phyloP scores from a whole-genome alignment of 2,329 filamentous ascomycete species.

The Coniochaeta pulveracea region DNA sequence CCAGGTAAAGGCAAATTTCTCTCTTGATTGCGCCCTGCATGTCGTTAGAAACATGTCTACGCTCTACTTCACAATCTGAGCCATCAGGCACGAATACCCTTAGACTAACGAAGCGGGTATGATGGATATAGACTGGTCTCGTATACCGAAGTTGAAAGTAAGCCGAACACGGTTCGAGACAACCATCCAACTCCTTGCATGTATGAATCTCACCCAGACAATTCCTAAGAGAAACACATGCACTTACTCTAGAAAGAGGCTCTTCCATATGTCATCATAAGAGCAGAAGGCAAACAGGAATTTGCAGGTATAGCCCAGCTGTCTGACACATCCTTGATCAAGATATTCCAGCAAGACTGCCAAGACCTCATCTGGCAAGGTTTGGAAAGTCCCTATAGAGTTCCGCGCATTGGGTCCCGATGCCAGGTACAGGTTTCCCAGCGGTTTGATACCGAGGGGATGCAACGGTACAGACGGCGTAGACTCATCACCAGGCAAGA shows the following conservation, averaged over 20 bases:
- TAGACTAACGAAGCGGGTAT: too few species aligned
- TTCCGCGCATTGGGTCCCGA: constrained; percentile 54
- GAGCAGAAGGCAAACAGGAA: constrained; percentile 78
- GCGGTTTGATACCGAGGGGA: constrained; percentile 74
- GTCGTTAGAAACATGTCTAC: constrained; percentile 9
- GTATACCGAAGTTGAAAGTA: too few species aligned
- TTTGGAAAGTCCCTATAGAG: constrained; percentile 52
- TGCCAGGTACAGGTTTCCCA: constrained; percentile 70
- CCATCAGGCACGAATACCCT: too few species aligned
- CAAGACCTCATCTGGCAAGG: constrained; percentile 72
- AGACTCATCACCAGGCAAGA: constrained; percentile 13
- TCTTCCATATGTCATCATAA: constrained; percentile 82
- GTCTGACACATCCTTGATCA: constrained; percentile 48
- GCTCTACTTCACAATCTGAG: too few species aligned
- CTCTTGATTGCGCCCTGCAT: constrained; percentile 18
- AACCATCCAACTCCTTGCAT: too few species aligned
- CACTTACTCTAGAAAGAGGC: constrained; percentile 76
- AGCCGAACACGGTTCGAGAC: too few species aligned
- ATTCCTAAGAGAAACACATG: too few species aligned
- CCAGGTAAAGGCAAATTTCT: constrained; percentile 48
- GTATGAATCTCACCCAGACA: not conserved
- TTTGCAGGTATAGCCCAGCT: constrained; percentile 67
- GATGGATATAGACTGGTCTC: too few species aligned
- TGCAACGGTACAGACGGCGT: constrained; percentile 57
- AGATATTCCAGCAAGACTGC: constrained; percentile 65